These are phyloP conservation scores for Suillus decipiens DNA, from an alignment of 768 basidiomycete genomes.

Conservation along the genomic window DNA sequence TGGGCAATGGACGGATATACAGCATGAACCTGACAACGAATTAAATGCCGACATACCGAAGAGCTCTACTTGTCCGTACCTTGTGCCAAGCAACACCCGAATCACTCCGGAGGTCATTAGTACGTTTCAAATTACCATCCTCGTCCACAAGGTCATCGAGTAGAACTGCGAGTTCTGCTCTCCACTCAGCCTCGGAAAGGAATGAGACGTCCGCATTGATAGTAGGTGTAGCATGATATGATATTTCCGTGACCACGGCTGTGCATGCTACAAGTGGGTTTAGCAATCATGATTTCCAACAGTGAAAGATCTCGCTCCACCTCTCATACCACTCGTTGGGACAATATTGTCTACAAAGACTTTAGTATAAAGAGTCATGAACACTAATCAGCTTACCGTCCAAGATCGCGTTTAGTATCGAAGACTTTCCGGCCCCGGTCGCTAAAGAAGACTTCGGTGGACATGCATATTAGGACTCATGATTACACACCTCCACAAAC, in stretches of 20 bases:
- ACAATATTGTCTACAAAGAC: conserved; percentile 53
- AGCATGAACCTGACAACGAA: conserved; percentile 50
- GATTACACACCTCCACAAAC: conserved; percentile 53
- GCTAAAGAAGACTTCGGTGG: conserved; percentile 34
- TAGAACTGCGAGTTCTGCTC: conserved; percentile 54
- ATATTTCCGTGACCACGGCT: conserved; percentile 63
- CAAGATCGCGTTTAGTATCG: conserved; percentile 60
- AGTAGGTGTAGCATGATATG: conserved; percentile 53
- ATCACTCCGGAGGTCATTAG: conserved; percentile 56
- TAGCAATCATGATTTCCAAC: not conserved
- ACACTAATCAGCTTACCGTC: conserved; percentile 42
- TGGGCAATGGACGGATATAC: conserved; percentile 56
- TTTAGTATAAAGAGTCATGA: conserved; percentile 5
- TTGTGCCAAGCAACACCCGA: conserved; percentile 66
- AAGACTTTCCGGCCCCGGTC: conserved; percentile 64
- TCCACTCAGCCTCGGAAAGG: conserved; percentile 57
- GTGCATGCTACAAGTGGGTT: conserved; percentile 51
- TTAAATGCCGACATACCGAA: not conserved
- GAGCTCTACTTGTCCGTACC: conserved; percentile 28
- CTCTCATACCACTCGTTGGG: conserved; percentile 67
- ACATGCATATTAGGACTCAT: not conserved
- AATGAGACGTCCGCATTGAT: conserved; percentile 65
- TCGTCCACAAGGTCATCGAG: conserved; percentile 61
- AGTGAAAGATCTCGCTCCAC: conserved; percentile 29
- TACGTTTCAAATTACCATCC: conserved; percentile 53